These are phyloP conservation scores for Plasmodium sp. DNA, from an alignment of 169 alveolate species.

Conservation along the genomic window DNA sequence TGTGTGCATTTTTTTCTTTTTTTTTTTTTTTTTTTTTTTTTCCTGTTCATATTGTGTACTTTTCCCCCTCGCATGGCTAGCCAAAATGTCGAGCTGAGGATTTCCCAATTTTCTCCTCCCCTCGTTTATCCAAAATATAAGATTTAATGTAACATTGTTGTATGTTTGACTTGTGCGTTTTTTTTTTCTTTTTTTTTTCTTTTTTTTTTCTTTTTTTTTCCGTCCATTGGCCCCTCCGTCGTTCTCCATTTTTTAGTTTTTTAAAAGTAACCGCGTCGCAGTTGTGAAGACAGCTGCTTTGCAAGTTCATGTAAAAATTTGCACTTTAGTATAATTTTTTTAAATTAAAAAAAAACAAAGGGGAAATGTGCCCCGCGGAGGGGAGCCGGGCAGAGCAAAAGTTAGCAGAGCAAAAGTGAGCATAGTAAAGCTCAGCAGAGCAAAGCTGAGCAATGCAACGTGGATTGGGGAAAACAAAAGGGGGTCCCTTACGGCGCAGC, in stretches of 20 bases:
- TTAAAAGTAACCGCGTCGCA: neutral
- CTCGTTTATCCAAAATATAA: neutral
- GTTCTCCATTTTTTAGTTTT: conserved; percentile 6
- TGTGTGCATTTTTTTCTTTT: neutral
- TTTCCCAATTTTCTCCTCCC: neutral
- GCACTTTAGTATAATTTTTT: neutral
- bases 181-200: neutral
- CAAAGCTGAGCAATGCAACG: neutral
- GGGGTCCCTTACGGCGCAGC: neutral
- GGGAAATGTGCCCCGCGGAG: neutral
- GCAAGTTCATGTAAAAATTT: conserved; percentile 9
- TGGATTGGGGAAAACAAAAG: neutral
- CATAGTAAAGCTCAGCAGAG: no score
- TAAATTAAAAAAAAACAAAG: conserved; percentile 4
- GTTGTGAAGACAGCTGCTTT: neutral
- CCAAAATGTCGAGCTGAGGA: neutral
- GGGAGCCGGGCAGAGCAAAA: neutral
- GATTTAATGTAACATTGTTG: neutral
- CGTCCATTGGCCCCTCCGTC: neutral
- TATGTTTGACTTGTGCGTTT: neutral
- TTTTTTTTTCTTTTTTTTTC: neutral
- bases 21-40: no score
- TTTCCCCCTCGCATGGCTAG: neutral
- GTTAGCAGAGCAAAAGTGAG: neutral
- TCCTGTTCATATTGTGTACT: neutral